These are phyloP conservation scores for Aspergillus hortae DNA, from an alignment of 2,329 filamentous ascomycete species.

Conservation along the genomic window DNA sequence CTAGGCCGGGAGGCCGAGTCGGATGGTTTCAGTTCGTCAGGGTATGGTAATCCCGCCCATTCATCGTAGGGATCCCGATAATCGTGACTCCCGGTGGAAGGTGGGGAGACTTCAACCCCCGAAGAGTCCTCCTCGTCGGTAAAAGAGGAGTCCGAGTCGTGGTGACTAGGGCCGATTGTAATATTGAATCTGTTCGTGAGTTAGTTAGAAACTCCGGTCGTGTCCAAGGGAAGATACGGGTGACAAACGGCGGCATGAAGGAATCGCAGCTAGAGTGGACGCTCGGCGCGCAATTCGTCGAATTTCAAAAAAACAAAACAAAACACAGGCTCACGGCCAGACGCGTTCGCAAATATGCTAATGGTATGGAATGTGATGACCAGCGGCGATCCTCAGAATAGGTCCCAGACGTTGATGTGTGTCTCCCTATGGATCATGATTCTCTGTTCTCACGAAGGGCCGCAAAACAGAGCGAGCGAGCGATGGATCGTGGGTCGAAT, in stretches of 20 bases:
- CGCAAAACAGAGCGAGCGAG: not conserved
- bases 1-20: constrained; percentile 46
- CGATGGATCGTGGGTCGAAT: constrained; percentile 6
- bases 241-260: not conserved
- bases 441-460: not conserved
- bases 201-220: constrained; percentile 4
- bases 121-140: constrained; percentile 46
- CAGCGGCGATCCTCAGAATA: not conserved
- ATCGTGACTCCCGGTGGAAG: constrained; percentile 40
- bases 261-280: not conserved
- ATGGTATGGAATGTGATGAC: not conserved
- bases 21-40: constrained; percentile 46
- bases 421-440: not conserved
- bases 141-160: constrained; percentile 38
- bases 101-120: constrained; percentile 42
- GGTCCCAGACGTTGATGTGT: not conserved
- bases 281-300: too few species aligned
- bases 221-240: not conserved
- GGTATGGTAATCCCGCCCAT: constrained; percentile 40
- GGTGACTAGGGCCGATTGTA: constrained; percentile 38
- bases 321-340: not conserved
- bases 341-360: not conserved
- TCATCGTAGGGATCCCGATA: constrained; percentile 36
- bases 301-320: not conserved
- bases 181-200: constrained; percentile 38